Conservation (phyloP, 257 asterid species). For the Plantago ovata region DNA sequence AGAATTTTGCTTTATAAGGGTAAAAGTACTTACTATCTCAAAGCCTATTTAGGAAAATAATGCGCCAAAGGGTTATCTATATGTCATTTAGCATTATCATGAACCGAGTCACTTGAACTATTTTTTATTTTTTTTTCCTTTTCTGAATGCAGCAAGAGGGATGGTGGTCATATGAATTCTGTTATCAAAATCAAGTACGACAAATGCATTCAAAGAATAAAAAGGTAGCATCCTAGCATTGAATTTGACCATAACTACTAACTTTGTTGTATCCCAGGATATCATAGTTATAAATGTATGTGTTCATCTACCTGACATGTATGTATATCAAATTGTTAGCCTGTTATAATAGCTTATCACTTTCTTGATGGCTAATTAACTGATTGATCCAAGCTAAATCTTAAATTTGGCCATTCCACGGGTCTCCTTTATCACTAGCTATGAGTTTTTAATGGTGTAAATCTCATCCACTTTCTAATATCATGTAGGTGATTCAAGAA, state of each 20-base stretch:
- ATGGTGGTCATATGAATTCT: slow-evolving; percentile 99
- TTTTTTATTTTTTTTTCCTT: not conserved
- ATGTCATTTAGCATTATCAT: not conserved
- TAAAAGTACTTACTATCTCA: slow-evolving; percentile 23
- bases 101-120: not conserved
- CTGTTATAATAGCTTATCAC: too few species aligned
- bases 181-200: slow-evolving; percentile 68
- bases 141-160: slow-evolving; percentile 86
- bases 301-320: too few species aligned
- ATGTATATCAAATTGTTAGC: too few species aligned
- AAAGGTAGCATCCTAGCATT: slow-evolving; percentile 62
- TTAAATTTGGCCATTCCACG: too few species aligned
- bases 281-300: too few species aligned
- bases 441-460: not conserved
- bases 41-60: not conserved
- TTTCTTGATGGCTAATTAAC: too few species aligned
- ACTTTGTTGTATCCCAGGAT: too few species aligned
- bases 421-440: slow-evolving; percentile 6
- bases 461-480: slow-evolving; percentile 15
- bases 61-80: not conserved
- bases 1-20: slow-evolving; percentile 89
- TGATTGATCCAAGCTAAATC: too few species aligned
- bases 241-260: too few species aligned
- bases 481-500: slow-evolving; percentile 82
- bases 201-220: slow-evolving; percentile 91